phyloP scores from a whole-genome alignment of 2,329 filamentous ascomycete genomes.

The Laburnicola sp. region DNA sequence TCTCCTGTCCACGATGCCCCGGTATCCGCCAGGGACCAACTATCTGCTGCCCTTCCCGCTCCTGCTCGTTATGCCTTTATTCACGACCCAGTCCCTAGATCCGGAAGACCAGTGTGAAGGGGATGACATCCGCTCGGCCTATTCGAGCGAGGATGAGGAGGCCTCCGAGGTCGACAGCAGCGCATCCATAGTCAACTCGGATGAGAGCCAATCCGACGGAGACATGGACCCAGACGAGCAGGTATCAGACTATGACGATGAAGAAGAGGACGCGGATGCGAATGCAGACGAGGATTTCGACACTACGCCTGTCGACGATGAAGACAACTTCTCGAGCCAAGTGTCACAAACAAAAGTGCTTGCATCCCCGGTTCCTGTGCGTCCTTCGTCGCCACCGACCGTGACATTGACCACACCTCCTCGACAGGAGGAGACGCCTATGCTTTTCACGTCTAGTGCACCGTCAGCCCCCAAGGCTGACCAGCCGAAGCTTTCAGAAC shows the following conservation, averaged over 20 bases:
- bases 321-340: neutral
- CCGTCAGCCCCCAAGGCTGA: neutral
- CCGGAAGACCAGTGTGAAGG: too few species aligned
- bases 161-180: neutral
- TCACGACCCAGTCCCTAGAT: neutral
- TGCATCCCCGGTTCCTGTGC: neutral
- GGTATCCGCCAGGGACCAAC: neutral
- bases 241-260: neutral
- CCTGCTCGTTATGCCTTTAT: neutral
- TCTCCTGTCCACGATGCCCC: conserved; percentile 1
- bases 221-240: neutral
- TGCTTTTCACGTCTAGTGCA: neutral
- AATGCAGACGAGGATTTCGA: too few species aligned
- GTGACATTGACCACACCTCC: too few species aligned
- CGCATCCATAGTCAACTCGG: neutral
- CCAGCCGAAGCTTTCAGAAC: neutral
- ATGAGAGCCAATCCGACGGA: conserved; percentile 4
- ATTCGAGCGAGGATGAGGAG: conserved; percentile 1
- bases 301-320: neutral
- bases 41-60: neutral
- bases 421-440: neutral
- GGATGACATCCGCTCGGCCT: neutral
- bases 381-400: too few species aligned
- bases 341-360: too few species aligned
- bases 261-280: neutral